These are phyloP conservation scores for Phragmites australis DNA, from an alignment of 176 grass and related monocot genomes.

Conservation along the genomic window DNA sequence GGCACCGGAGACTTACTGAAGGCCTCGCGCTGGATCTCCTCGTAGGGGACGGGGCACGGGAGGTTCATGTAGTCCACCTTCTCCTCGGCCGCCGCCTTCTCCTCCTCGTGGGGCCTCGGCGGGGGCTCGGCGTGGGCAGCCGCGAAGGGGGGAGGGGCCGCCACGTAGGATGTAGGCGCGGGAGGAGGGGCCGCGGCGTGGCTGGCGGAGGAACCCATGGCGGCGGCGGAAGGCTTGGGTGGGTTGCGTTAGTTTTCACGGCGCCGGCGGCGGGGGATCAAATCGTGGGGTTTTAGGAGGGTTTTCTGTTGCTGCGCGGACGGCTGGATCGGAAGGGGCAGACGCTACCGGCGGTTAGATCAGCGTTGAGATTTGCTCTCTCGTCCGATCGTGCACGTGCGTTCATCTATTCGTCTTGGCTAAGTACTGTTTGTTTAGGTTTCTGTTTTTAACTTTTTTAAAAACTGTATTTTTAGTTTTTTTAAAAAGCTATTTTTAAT, in stretches of 20 bases:
- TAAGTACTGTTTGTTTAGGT: too few species aligned
- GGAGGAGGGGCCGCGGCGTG: conserved; percentile 26
- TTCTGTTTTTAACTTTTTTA: too few species aligned
- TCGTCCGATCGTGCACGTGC: not conserved
- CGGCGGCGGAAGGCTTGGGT: not conserved
- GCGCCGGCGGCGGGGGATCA: conserved; percentile 8
- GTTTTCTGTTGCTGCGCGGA: conserved; percentile 22
- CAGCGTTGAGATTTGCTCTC: not conserved
- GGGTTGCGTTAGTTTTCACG: conserved; percentile 6
- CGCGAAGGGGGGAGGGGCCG: not conserved
- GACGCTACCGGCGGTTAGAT: not conserved
- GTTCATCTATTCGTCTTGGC: not conserved
- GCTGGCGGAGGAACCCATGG: conserved; percentile 49
- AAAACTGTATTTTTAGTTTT: too few species aligned
- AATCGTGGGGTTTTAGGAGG: conserved; percentile 49
- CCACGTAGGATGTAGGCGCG: not conserved
- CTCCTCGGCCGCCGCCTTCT: conserved; percentile 39
- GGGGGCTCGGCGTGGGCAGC: not conserved
- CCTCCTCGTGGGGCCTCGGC: conserved; percentile 7
- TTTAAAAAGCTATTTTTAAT: too few species aligned
- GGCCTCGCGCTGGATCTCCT: conserved; percentile 65
- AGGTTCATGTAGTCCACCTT: conserved; percentile 86
- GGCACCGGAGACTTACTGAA: conserved; percentile 44
- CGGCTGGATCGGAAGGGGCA: not conserved
- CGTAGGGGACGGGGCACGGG: conserved; percentile 61